Evolutionary conservation across 2,329 filamentous ascomycete genomes (phyloP).

Genomic region (Pyricularia sp.): DNA sequence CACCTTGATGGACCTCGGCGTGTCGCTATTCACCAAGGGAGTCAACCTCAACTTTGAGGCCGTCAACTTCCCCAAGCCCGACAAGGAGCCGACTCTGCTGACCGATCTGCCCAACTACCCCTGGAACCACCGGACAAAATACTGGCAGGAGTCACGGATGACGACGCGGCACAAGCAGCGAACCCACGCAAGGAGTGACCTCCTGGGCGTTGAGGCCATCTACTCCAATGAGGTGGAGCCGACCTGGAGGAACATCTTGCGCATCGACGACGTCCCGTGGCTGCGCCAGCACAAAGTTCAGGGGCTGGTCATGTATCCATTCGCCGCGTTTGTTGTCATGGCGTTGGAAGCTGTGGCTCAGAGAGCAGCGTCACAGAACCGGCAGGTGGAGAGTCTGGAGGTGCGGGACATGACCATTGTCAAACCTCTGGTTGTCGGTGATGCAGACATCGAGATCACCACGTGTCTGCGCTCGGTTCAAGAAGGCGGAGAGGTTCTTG

Average conservation of each 20-base stretch:
- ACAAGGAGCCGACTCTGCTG: conserved; percentile 23
- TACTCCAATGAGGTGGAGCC: conserved; percentile 31
- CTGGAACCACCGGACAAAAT: conserved; percentile 31
- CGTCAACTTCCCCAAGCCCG: conserved; percentile 30
- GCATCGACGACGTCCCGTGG: conserved; percentile 39
- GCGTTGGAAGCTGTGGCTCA: conserved; percentile 32
- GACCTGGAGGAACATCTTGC: conserved; percentile 34
- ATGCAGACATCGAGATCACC: conserved; percentile 36
- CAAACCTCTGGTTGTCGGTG: conserved; percentile 31
- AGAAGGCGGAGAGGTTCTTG: conserved; percentile 26
- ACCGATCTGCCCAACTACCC: conserved; percentile 33
- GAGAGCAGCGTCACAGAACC: conserved; percentile 14
- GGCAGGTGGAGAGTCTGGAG: conserved; percentile 25
- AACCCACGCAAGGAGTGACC: conserved; percentile 26
- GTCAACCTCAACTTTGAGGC: conserved; percentile 27
- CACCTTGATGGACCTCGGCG: conserved; percentile 25
- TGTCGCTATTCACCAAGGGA: conserved; percentile 31
- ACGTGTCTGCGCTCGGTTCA: conserved; percentile 29
- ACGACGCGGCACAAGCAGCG: conserved; percentile 28
- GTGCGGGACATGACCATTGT: conserved; percentile 32
- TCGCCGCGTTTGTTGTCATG: conserved; percentile 40
- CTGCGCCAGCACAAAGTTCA: conserved; percentile 45
- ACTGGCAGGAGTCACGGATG: conserved; percentile 34
- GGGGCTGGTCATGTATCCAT: conserved; percentile 40
- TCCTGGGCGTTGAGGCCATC: conserved; percentile 31